Evolutionary conservation across 306 rosid species (phyloP).

Genomic region (Oxytropis ochrocephala): DNA sequence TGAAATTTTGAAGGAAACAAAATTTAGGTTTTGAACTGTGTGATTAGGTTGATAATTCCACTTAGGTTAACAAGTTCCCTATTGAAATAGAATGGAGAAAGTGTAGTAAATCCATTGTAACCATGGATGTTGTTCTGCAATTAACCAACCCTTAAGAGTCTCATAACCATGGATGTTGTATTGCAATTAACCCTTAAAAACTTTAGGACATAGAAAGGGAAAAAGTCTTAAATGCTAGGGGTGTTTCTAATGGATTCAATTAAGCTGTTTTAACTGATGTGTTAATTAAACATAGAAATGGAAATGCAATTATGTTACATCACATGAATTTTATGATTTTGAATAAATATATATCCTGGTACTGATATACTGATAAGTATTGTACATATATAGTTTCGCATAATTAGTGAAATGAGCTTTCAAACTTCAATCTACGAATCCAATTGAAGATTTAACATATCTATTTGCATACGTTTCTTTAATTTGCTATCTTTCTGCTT

Average conservation of each 20-base stretch:
- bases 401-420: background rate
- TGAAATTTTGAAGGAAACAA: too few relatives aligned
- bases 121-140: too few relatives aligned
- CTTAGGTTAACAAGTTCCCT: too few relatives aligned
- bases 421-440: background rate
- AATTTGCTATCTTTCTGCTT: background rate
- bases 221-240: background rate
- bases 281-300: background rate
- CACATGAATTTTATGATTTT: background rate
- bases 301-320: background rate
- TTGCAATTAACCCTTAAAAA: background rate
- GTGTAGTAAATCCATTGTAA: background rate
- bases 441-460: background rate
- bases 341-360: too few relatives aligned
- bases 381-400: background rate
- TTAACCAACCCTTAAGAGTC: too few relatives aligned
- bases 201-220: background rate
- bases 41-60: too few relatives aligned
- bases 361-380: background rate
- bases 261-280: background rate
- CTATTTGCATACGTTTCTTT: background rate
- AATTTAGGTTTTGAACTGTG: too few relatives aligned
- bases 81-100: too few relatives aligned
- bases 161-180: background rate
- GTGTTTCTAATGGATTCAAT: background rate